Percentiles rank a stretch among this genome's conserved stretches.
Conservation (phyloP, 2,329 filamentous ascomycete genomes). For the Setomelanomma holmii region DNA sequence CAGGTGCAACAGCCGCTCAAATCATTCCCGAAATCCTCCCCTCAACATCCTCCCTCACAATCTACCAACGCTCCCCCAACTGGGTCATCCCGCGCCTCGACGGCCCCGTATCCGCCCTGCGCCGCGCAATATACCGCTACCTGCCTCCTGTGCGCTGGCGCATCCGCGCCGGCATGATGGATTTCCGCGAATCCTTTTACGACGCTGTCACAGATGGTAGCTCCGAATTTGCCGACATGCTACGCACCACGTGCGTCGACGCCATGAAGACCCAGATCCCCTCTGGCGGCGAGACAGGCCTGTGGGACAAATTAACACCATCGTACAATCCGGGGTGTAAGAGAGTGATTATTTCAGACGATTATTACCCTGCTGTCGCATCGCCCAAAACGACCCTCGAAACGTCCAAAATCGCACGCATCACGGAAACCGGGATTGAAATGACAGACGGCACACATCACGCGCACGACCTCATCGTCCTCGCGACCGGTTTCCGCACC, state of each 20-base stretch:
- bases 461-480: constrained; percentile 63
- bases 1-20: constrained; percentile 64
- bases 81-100: constrained; percentile 65
- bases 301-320: constrained; percentile 62
- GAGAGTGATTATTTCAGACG: constrained; percentile 61
- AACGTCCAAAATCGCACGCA: constrained; percentile 56
- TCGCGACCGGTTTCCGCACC: constrained; percentile 66
- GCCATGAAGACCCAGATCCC: constrained; percentile 58
- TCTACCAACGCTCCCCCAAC: constrained; percentile 67
- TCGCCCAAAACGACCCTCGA: constrained; percentile 59
- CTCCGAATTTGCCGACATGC: constrained; percentile 50
- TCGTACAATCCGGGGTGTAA: constrained; percentile 64
- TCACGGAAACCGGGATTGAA: constrained; percentile 57
- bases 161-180: constrained; percentile 61
- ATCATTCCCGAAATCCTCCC: constrained; percentile 65
- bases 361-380: constrained; percentile 62
- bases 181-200: constrained; percentile 60
- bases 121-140: constrained; percentile 56
- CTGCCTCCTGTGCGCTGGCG: constrained; percentile 60
- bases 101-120: constrained; percentile 52
- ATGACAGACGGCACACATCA: constrained; percentile 51
- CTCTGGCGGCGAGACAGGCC: constrained; percentile 50
- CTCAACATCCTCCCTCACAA: constrained; percentile 56
- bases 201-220: constrained; percentile 53
- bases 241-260: constrained; percentile 46